Base-by-base conservation (phyloP, 805 yeast genomes). In the Schizosaccharomyces octosporus region DNA sequence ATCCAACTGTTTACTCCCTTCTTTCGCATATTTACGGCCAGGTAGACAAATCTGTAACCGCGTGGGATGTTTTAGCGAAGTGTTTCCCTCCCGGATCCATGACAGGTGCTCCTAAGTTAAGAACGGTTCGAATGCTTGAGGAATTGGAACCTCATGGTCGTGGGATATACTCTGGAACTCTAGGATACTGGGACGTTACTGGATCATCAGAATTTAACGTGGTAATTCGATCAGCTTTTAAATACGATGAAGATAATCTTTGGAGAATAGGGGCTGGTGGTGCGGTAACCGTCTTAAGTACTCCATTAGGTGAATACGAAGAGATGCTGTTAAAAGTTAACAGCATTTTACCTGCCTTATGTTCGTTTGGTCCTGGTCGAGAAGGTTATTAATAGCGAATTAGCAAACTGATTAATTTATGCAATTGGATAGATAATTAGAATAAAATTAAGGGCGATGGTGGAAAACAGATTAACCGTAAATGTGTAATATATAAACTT, bases 211-310 rank as follows among this genome's bases (percentile, higher is more conserved):
- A 93, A 69, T 93, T 97, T 97, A 86, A 95, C 65, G 99, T 93
- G 5, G 81, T 88, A 54, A 93, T 93, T 62, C 76, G 99, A 55
- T 86, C 95, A 1, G 75, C 87, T 61, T 87, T 81, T 69, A 79
- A 79, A 63, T 85, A 87, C 69, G 68, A 72, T 29, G 73, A 77
- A 45, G 87, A 82, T 65, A 15, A 66, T 1, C 64, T 64, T 0
- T 93, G 95, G 95, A 75, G 87, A 64, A 80, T 90, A 62, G 99
- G 99, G 1, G 98, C 98, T 6, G 99, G 99, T 17, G 99, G 99
- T 3, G 99, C 97, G 19, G 82, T 93, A 57, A 93, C 97, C 0
- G 89, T 88, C 2, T 74, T 93, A 63, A 87, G 96, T 69, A 81
- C 86, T 31, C 74, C 76, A n/a, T 80, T 79, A 29, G 90, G 83